Evolutionary conservation across 1,139 yeast species (phyloP), one percentile per base, ranked within the genome.

Genomic region (Magnusiomyces fungicola): DNA sequence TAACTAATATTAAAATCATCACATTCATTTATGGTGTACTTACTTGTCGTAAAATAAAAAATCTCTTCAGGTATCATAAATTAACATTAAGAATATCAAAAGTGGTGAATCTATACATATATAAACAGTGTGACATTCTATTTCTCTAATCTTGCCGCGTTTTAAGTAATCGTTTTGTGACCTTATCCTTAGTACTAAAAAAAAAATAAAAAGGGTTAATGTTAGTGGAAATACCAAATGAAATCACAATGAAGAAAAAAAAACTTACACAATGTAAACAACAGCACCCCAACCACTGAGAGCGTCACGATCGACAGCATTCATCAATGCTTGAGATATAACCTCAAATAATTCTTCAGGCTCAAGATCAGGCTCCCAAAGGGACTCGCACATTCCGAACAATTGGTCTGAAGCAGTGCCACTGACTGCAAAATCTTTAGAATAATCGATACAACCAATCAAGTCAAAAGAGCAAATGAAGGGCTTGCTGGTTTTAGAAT

Each of bases 261-360:
- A 5, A 29, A 56, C 39, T 41, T 53, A 45, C 48, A 94, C 80
- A 53, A 94, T 73, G 68, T 92, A 90, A 37, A 94, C 98, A 32
- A 87, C 86, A 16, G 96, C 97, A 62, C 99, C 99, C 97, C 97
- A 92, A 55, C 98, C 98, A 47, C 95, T 83, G 56, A 94, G 75
- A 5, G 97, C 96, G 70, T 94, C 98, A 74, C 99, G 84, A 68
- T 94, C 99, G 42, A 86, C 95, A 22, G 97, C 97, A 67, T 86
- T 89, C 70, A 92, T 74, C 56, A 94, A 72, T 0, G 97, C 90
- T 70, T 94, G 99, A 60, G 95, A 83, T 59, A 90, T 85, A 43
- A 97, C 90, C 68, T 94, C 98, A 66, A 94, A 94, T 62, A 94
- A 74, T 66, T 92, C 97, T 58, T 94, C 98, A 3, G 98, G 92